Evolutionary conservation across 805 yeast genomes (phyloP), one percentile per base, ranked within the genome.

Genomic region (Candida montana): DNA sequence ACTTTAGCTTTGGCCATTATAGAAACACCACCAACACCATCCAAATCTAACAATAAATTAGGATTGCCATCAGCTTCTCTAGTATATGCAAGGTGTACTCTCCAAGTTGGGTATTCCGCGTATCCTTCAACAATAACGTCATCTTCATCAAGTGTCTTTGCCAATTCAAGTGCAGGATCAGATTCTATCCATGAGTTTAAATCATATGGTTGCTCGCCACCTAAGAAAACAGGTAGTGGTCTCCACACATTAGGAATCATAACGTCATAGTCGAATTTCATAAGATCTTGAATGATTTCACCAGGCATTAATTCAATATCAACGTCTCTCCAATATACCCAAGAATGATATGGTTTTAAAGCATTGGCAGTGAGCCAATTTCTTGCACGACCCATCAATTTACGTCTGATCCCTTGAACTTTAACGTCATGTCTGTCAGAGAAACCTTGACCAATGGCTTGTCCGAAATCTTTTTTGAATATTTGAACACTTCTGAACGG

Each of bases 171-270:
- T 1, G 87, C 96, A 9, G 83, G 79, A 6, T 79, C 83, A 3
- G 90, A 79, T 65, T 93, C 99, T 43, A 87, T 76, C 99, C 99
- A 93, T 12, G 97, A 86, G 64, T 93, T 93, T 58, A 93, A 75
- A 64, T 93, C 99, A 61, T 93, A 93, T 1, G 98, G 89, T 63
- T 93, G 99, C 59, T 86, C 95, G 49, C 78, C 77, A 16, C 93
- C 95, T 48, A 93, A 74, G 64, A 90, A 93, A 35, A 81, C 83
- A 3, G 99, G 99, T 47, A 93, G 71, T 2, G 98, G 99, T 53
- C 99, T 74, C 99, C 99, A 93, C 27, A 93, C 96, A 57, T 93
- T 88, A 23, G 88, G 95, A 31, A 83, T 74, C 60, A 85, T 70
- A 13, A 85, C 83, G 55, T 85, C 95, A 56, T 71, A 81, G 49